Evolutionary conservation across 805 yeast genomes (phyloP).

Genomic region (Lipomyces chichibuensis): DNA sequence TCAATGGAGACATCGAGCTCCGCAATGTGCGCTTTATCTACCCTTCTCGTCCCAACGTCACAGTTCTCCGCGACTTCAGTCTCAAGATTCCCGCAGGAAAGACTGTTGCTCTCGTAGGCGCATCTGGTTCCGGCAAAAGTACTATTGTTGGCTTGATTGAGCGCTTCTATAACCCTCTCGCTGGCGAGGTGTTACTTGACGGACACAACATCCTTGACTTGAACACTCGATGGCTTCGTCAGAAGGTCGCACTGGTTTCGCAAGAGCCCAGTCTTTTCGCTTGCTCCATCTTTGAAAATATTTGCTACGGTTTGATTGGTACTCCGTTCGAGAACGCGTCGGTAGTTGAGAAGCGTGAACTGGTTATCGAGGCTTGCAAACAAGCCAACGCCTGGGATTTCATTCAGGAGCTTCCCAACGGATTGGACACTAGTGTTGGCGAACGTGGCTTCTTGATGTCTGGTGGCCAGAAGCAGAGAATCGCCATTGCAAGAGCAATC

Average conservation of each 20-base stretch:
- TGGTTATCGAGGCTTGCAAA: constrained; percentile 50
- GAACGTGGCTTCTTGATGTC: constrained; percentile 62
- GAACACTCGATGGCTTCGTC: constrained; percentile 56
- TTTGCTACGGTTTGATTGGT: constrained; percentile 68
- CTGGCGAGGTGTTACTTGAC: constrained; percentile 55
- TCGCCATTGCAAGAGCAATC: constrained; percentile 65
- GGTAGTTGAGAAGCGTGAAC: constrained; percentile 46
- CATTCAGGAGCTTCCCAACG: constrained; percentile 55
- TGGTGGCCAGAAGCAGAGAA: constrained; percentile 69
- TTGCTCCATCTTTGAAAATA: constrained; percentile 77
- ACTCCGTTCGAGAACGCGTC: constrained; percentile 42
- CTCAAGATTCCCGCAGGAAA: constrained; percentile 67
- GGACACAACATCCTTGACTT: constrained; percentile 53
- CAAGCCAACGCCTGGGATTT: constrained; percentile 59
- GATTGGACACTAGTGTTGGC: constrained; percentile 57
- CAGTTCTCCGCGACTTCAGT: constrained; percentile 39
- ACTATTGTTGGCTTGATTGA: constrained; percentile 57
- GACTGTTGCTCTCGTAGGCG: constrained; percentile 88
- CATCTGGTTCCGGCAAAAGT: constrained; percentile 63
- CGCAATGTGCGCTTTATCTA: constrained; percentile 40
- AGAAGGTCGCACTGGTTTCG: constrained; percentile 61
- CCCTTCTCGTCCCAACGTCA: constrained; percentile 43
- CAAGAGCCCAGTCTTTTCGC: constrained; percentile 68
- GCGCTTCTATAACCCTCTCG: constrained; percentile 59
- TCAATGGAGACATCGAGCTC: constrained; percentile 48